Base-by-base conservation (phyloP, 176 grass and related monocot species). In the Elaeis guineensis region DNA sequence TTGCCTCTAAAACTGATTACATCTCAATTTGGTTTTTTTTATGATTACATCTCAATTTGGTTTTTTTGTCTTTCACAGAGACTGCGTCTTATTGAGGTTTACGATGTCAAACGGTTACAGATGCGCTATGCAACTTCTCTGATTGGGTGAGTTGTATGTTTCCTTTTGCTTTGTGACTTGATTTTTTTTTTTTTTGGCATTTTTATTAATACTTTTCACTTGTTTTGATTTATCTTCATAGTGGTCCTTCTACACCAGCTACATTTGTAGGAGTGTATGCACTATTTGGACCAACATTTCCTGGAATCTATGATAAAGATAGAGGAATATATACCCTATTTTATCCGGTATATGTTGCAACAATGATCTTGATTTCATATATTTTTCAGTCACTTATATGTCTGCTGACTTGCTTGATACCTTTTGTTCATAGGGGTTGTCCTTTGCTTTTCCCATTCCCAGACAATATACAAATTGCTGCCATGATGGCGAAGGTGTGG, bases 251-350 rank as follows among this genome's bases (percentile, higher is more conserved):
- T 7, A 92, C 88, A 2, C 53, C 92, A 61, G 93, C 93, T 17
- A 92, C 88, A 63, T 98, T 98, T 77, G 79, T 73, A 25, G 85
- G 82, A 67, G 93, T 98, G 58, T 98, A 98, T 78, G 85, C 79
- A 64, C 71, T 92, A 49, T 98, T 98, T 5, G 93, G 93, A 48
- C 88, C 93, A 9, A 98, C 93, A 21, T 98, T 89, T 63, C 93
- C 93, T 55, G 93, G 93, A 16, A 89, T 87, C 60, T 92, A 89
- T 74, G 93, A 98, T 54, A 86, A 79, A 70, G 82, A 98, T 62
- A 89, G 88, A 70, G 84, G 93, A 71, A 86, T 91, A 64, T 98
- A 98, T 78, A 98, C 84, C 21, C 56, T 98, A 44, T 92, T 98
- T 76, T 98, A 98, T 65, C 93, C 88, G n/a, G 93, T 98, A 98